Conservation (phyloP, 164 flowering plant species). For the Berberis vulgaris region DNA sequence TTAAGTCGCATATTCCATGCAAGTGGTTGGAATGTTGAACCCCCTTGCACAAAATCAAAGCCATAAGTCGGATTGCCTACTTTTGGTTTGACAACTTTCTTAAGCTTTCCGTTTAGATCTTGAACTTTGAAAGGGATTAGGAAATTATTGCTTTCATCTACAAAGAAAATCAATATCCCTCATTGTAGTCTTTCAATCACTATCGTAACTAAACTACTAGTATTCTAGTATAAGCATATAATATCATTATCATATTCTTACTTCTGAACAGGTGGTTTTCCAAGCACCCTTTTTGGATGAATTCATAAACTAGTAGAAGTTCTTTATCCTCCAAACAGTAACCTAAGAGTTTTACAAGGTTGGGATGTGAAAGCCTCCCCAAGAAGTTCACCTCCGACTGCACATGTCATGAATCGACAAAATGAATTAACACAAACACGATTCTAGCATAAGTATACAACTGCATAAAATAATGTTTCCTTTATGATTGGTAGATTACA, state of each 20-base stretch:
- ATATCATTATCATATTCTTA: conserved; percentile 22
- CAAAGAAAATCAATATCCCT: no score
- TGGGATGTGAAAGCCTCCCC: conserved; percentile 67
- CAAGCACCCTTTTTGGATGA: conserved; percentile 77
- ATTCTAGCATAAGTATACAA: no score
- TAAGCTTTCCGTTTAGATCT: not conserved
- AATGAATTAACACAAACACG: not conserved
- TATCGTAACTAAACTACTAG: no score
- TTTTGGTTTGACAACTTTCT: no score
- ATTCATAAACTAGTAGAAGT: conserved; percentile 71
- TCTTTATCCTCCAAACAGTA: conserved; percentile 56
- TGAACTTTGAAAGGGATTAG: not conserved
- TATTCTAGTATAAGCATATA: not conserved
- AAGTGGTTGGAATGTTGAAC: conserved; percentile 51
- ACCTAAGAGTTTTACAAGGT: conserved; percentile 59
- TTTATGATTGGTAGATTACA: no score
- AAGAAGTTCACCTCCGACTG: conserved; percentile 76
- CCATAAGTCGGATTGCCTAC: not conserved
- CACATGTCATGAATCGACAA: conserved; percentile 1
- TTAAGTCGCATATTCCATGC: conserved; percentile 61
- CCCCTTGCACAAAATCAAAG: conserved; percentile 37
- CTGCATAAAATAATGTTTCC: not conserved
- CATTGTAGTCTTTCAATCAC: no score
- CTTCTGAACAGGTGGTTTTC: conserved; percentile 87
- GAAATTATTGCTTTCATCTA: no score